Conservation (phyloP, 176 grass and related monocot species). For the Elymus sibiricus region DNA sequence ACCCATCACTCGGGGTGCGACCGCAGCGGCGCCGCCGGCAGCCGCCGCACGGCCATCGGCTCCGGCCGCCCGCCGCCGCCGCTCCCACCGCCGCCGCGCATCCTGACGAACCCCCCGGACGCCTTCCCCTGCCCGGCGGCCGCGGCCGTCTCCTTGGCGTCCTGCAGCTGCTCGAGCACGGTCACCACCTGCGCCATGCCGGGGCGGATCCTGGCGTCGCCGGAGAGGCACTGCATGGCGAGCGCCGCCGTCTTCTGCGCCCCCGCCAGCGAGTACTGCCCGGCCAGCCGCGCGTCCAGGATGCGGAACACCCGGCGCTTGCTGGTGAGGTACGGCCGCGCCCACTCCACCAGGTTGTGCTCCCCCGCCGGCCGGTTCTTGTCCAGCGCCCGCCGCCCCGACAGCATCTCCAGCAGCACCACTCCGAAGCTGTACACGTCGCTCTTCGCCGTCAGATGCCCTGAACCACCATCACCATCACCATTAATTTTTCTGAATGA, state of each 20-base stretch:
- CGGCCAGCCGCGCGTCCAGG: slow-evolving; percentile 48
- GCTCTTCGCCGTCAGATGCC: slow-evolving; percentile 65
- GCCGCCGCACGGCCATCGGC: not conserved
- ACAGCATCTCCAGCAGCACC: slow-evolving; percentile 62
- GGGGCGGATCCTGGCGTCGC: slow-evolving; percentile 48
- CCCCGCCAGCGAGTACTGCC: slow-evolving; percentile 46
- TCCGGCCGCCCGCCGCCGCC: not conserved
- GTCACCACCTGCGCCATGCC: slow-evolving; percentile 54
- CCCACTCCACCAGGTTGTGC: slow-evolving; percentile 82
- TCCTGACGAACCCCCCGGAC: not conserved
- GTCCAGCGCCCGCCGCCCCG: slow-evolving; percentile 51
- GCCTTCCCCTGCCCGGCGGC: not conserved
- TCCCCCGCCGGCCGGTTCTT: slow-evolving; percentile 61
- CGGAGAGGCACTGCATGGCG: slow-evolving; percentile 49
- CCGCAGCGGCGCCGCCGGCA: not conserved
- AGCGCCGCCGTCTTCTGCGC: slow-evolving; percentile 47
- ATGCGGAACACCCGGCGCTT: slow-evolving; percentile 47
- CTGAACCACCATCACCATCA: not conserved
- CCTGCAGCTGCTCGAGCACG: slow-evolving; percentile 50
- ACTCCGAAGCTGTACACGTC: slow-evolving; percentile 77
- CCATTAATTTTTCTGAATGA: not conserved
- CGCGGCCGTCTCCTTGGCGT: slow-evolving; percentile 23
- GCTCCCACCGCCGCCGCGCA: not conserved
- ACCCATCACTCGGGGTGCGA: not conserved
- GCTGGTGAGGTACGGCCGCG: slow-evolving; percentile 47